Percentiles rank a stretch among this genome's conserved stretches.
These are phyloP conservation scores for Cucumis cinereus DNA, from an alignment of 306 rosid species.

Conservation along the genomic window DNA sequence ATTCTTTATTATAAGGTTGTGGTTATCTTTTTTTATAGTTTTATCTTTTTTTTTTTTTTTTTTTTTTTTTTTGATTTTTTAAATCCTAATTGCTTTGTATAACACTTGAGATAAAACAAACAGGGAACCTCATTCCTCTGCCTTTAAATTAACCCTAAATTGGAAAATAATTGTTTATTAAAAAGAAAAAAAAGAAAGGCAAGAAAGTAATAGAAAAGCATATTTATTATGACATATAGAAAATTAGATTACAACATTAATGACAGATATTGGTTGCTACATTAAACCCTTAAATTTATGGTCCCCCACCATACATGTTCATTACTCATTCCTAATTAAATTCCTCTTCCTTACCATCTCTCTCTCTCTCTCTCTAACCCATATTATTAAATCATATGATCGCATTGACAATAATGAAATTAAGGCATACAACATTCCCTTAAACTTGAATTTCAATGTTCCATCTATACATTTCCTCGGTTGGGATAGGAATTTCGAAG, in stretches of 20 bases:
- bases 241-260: slow-evolving; percentile 1
- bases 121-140: too few relatives aligned
- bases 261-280: background rate
- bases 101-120: too few relatives aligned
- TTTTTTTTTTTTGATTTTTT: too few relatives aligned
- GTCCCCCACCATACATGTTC: background rate
- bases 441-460: slow-evolving; percentile 48
- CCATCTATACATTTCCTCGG: slow-evolving; percentile 58
- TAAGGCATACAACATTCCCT: background rate
- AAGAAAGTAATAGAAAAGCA: background rate
- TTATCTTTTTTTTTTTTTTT: too few relatives aligned
- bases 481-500: slow-evolving; percentile 38
- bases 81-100: too few relatives aligned
- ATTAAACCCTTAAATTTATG: background rate
- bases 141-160: too few relatives aligned
- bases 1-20: too few relatives aligned
- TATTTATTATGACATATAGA: background rate
- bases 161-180: too few relatives aligned
- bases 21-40: too few relatives aligned
- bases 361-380: background rate
- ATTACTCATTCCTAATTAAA: background rate
- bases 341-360: background rate
- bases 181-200: too few relatives aligned
- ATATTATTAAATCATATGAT: slow-evolving; percentile 1
- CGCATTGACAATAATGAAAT: background rate